Evolutionary conservation across 2,329 filamentous ascomycete genomes (phyloP).

Genomic region (Orbilia ellipsospora): DNA sequence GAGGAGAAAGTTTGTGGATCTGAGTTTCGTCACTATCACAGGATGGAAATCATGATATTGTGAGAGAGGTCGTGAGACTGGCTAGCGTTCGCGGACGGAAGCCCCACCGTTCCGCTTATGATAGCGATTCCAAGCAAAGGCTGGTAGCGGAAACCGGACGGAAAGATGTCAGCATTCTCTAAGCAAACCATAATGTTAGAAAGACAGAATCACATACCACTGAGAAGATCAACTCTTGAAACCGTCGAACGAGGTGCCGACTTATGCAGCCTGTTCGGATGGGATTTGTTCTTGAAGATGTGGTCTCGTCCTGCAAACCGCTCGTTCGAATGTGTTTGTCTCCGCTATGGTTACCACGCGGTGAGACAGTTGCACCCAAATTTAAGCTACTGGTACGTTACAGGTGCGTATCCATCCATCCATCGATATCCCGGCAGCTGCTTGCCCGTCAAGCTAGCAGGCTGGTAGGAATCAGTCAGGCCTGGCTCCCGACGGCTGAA

Average conservation of each 20-base stretch:
- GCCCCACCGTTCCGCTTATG: conserved; percentile 53
- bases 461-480: neutral
- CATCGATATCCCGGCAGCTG: neutral
- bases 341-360: conserved; percentile 5
- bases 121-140: conserved; percentile 48
- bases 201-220: too few relatives aligned
- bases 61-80: conserved; percentile 52
- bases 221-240: too few relatives aligned
- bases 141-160: conserved; percentile 21
- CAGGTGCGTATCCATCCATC: neutral
- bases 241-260: too few relatives aligned
- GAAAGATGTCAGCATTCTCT: conserved; percentile 11
- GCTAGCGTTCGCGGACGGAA: conserved; percentile 54
- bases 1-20: neutral
- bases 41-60: conserved; percentile 28
- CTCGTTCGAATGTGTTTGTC: conserved; percentile 3
- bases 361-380: conserved; percentile 10
- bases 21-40: conserved; percentile 42
- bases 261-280: too few relatives aligned
- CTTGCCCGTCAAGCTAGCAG: too few relatives aligned
- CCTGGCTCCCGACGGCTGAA: too few relatives aligned
- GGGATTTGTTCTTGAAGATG: conserved; percentile 18
- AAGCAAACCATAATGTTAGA: too few relatives aligned
- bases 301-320: conserved; percentile 33
- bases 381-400: conserved; percentile 17